Evolutionary conservation across 352 stramenopile genomes (phyloP).

Genomic region (Pythium aristosporum): DNA sequence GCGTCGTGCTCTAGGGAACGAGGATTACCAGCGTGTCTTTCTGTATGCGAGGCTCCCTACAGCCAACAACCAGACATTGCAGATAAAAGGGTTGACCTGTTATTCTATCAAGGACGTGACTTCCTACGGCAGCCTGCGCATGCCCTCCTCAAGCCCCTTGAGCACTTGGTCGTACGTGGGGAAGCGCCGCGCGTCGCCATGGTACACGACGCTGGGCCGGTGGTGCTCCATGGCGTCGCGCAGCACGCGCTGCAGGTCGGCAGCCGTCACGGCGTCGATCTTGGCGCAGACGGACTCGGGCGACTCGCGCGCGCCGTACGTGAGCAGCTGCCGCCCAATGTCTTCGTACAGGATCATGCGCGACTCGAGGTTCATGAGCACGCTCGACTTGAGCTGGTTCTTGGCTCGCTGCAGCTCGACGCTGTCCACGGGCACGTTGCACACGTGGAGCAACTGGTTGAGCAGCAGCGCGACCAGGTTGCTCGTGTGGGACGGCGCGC

Average conservation of each 20-base stretch:
- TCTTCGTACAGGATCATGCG: constrained; percentile 99
- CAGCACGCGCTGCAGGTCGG: constrained; percentile 83
- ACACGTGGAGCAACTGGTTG: constrained; percentile 92
- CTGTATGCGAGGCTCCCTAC: not conserved
- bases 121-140: constrained; percentile 27
- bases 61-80: too few relatives aligned
- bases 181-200: constrained; percentile 73
- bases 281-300: constrained; percentile 84
- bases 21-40: too few relatives aligned
- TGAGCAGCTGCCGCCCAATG: constrained; percentile 97
- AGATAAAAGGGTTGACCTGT: too few relatives aligned
- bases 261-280: constrained; percentile 87
- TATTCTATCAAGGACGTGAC: constrained; percentile 7
- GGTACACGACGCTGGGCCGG: constrained; percentile 83
- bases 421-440: constrained; percentile 66
- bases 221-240: constrained; percentile 71
- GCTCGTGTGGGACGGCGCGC: constrained; percentile 76
- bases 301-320: constrained; percentile 93
- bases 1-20: too few relatives aligned
- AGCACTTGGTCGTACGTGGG: constrained; percentile 84
- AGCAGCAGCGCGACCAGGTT: constrained; percentile 93
- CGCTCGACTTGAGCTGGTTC: constrained; percentile 99
- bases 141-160: constrained; percentile 67
- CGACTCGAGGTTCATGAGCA: constrained; percentile 99
- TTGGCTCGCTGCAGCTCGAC: constrained; percentile 94